These are phyloP conservation scores for Myxozyma mucilagina DNA, from an alignment of 805 yeast species.

Conservation along the genomic window DNA sequence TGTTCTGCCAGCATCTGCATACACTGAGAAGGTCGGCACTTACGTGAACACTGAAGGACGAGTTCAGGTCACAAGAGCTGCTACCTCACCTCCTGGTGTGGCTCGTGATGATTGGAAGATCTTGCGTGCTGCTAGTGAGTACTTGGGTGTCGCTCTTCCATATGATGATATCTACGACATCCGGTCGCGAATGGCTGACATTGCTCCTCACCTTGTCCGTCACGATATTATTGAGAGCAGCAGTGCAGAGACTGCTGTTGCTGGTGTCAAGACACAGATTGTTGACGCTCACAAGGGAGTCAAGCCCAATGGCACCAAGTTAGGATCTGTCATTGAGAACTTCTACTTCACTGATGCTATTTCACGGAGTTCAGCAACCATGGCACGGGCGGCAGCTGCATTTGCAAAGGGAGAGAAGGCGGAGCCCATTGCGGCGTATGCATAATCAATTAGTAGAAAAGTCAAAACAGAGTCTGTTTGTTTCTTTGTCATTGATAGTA, in stretches of 20 bases:
- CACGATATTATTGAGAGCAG: constrained; percentile 75
- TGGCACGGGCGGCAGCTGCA: constrained; percentile 79
- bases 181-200: constrained; percentile 67
- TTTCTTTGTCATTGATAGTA: background rate
- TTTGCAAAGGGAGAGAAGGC: constrained; percentile 14
- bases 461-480: background rate
- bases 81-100: constrained; percentile 81
- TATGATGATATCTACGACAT: constrained; percentile 71
- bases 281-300: constrained; percentile 43
- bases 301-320: constrained; percentile 49
- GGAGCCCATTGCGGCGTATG: constrained; percentile 30
- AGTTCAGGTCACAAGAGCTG: constrained; percentile 80
- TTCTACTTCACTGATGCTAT: constrained; percentile 87
- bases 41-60: constrained; percentile 90
- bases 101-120: constrained; percentile 94
- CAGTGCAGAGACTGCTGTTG: constrained; percentile 54
- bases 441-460: constrained; percentile 6
- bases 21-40: constrained; percentile 82
- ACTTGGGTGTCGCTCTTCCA: constrained; percentile 66
- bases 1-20: constrained; percentile 82
- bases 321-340: constrained; percentile 74
- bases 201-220: constrained; percentile 78
- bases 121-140: constrained; percentile 78
- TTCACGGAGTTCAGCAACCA: constrained; percentile 83
- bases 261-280: constrained; percentile 54